These are phyloP conservation scores for Nothophoma quercina DNA, from an alignment of 2,329 filamentous ascomycete species.

Conservation along the genomic window DNA sequence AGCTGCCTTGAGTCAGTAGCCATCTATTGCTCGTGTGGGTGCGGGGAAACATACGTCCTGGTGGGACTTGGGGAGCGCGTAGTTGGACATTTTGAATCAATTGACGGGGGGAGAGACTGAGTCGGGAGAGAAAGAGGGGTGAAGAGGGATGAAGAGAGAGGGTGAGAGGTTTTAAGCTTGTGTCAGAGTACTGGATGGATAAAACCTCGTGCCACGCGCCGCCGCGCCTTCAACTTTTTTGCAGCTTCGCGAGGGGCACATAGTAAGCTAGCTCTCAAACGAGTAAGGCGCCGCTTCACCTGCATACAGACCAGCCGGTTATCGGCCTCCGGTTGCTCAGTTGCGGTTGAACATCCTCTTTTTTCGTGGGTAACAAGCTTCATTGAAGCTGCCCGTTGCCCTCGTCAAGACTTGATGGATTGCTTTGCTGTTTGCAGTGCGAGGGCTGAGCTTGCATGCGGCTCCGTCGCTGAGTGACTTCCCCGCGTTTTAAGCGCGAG, in stretches of 20 bases:
- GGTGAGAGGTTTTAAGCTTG: slow-evolving; percentile 24
- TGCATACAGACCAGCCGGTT: slow-evolving; percentile 28
- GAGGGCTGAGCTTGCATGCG: not conserved
- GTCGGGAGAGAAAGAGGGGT: not conserved
- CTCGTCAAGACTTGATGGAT: not conserved
- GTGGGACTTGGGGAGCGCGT: slow-evolving; percentile 72
- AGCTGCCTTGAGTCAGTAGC: slow-evolving; percentile 67
- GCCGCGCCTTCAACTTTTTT: slow-evolving; percentile 36
- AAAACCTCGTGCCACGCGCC: slow-evolving; percentile 19
- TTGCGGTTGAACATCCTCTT: slow-evolving; percentile 1
- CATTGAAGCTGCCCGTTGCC: not conserved
- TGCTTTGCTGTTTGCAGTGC: slow-evolving; percentile 13
- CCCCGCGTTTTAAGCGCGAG: slow-evolving; percentile 14
- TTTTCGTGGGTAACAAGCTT: not conserved
- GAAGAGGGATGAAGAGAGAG: slow-evolving; percentile 6
- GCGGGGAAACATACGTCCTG: slow-evolving; percentile 63
- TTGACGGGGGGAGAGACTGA: slow-evolving; percentile 14
- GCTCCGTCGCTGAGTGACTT: slow-evolving; percentile 5
- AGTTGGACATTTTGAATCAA: slow-evolving; percentile 52
- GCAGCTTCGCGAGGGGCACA: slow-evolving; percentile 27
- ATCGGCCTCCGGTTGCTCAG: slow-evolving; percentile 31
- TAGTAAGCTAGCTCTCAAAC: slow-evolving; percentile 24
- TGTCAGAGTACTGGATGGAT: slow-evolving; percentile 21
- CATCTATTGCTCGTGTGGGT: slow-evolving; percentile 19
- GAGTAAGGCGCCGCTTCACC: slow-evolving; percentile 25